These are phyloP conservation scores for Poa annua DNA, from an alignment of 176 grass and related monocot species.

Conservation along the genomic window DNA sequence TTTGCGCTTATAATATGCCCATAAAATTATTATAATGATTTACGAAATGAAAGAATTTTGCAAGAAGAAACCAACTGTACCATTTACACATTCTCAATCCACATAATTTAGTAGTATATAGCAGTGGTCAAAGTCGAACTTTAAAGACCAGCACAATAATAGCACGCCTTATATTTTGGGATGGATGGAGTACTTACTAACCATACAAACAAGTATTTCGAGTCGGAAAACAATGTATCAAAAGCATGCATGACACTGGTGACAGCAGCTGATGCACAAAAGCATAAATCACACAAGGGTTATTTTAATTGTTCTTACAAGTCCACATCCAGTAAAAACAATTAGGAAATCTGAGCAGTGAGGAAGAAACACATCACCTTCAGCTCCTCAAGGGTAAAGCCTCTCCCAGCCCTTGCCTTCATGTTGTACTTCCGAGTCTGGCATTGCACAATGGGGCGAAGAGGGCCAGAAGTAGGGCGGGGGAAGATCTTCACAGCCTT, in stretches of 20 bases:
- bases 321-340: background rate
- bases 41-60: too few relatives aligned
- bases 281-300: background rate
- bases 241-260: background rate
- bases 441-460: constrained; percentile 85
- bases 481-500: constrained; percentile 97
- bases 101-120: too few relatives aligned
- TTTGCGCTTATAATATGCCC: too few relatives aligned
- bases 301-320: background rate
- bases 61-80: too few relatives aligned
- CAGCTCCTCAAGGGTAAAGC: constrained; percentile 85
- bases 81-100: too few relatives aligned
- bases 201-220: background rate
- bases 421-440: constrained; percentile 94
- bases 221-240: background rate
- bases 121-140: too few relatives aligned
- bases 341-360: background rate
- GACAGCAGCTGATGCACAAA: background rate
- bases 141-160: too few relatives aligned
- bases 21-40: too few relatives aligned
- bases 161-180: too few relatives aligned
- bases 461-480: constrained; percentile 71
- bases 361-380: constrained; percentile 55
- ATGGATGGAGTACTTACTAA: background rate
- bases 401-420: constrained; percentile 90